These are phyloP conservation scores for Colletotrichum trifolii DNA, from an alignment of 2,329 filamentous ascomycete species.

Conservation along the genomic window DNA sequence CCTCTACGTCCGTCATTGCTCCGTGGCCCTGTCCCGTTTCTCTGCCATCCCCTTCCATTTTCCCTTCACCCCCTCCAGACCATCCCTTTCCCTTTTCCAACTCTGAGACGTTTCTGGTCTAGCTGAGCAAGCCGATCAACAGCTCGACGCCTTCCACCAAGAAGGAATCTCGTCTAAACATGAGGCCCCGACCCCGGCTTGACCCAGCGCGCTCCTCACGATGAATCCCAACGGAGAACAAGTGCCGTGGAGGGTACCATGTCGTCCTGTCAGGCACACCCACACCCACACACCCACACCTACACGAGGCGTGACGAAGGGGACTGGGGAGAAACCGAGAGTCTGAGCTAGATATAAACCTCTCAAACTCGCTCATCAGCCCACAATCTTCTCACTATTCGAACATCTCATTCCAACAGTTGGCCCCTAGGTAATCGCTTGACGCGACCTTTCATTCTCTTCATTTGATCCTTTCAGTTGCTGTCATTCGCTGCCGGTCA, in stretches of 20 bases:
- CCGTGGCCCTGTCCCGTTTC: slow-evolving; percentile 15
- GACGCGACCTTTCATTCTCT: slow-evolving; percentile 34
- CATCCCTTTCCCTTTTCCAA: slow-evolving; percentile 13
- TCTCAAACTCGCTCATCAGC: slow-evolving; percentile 38
- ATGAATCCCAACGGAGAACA: not conserved
- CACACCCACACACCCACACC: too few species aligned
- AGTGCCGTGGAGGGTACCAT: slow-evolving; percentile 18
- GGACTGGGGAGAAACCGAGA: not conserved
- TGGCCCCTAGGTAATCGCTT: slow-evolving; percentile 29
- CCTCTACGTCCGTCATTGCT: slow-evolving; percentile 24
- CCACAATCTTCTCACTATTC: slow-evolving; percentile 13
- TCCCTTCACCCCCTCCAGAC: slow-evolving; percentile 16
- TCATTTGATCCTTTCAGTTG: slow-evolving; percentile 25
- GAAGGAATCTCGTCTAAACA: slow-evolving; percentile 29
- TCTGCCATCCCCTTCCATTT: not conserved
- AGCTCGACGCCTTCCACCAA: slow-evolving; percentile 20
- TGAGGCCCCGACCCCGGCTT: slow-evolving; percentile 14
- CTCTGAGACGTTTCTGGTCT: slow-evolving; percentile 33
- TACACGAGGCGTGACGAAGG: not conserved
- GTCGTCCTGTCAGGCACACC: slow-evolving; percentile 15
- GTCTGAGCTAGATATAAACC: slow-evolving; percentile 37
- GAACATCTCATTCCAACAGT: slow-evolving; percentile 34
- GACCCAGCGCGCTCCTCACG: not conserved
- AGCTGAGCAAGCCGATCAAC: slow-evolving; percentile 24
- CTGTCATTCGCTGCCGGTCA: slow-evolving; percentile 38